Evolutionary conservation across 768 basidiomycete genomes (phyloP).

Genomic region (Amanita subjunquillea): DNA sequence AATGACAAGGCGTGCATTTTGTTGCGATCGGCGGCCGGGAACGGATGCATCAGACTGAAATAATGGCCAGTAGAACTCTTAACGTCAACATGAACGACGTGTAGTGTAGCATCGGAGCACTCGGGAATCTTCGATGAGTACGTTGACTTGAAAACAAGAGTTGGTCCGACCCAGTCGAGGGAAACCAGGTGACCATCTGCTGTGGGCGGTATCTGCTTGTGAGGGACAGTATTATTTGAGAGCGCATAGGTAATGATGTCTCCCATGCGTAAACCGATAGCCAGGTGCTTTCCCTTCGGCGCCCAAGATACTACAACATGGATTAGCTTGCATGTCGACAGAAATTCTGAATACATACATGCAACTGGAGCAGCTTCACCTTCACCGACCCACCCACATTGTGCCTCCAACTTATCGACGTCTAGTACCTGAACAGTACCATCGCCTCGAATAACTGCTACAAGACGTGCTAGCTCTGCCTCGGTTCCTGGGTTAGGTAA

Average conservation of each 20-base stretch:
- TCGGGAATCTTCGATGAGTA: slow-evolving; percentile 31
- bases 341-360: slow-evolving; percentile 29
- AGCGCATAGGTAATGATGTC: slow-evolving; percentile 62
- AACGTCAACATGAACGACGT: slow-evolving; percentile 33
- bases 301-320: slow-evolving; percentile 65
- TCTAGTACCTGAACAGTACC: slow-evolving; percentile 44
- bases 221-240: slow-evolving; percentile 38
- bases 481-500: slow-evolving; percentile 54
- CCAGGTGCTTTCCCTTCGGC: slow-evolving; percentile 78
- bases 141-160: slow-evolving; percentile 56
- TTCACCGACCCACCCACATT: slow-evolving; percentile 45
- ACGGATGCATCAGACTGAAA: slow-evolving; percentile 30
- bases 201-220: slow-evolving; percentile 55
- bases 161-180: slow-evolving; percentile 57
- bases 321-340: slow-evolving; percentile 1
- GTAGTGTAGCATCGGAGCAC: slow-evolving; percentile 25
- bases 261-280: slow-evolving; percentile 60
- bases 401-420: slow-evolving; percentile 42
- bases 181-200: slow-evolving; percentile 38
- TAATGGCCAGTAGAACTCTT: slow-evolving; percentile 30
- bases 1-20: slow-evolving; percentile 19
- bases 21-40: slow-evolving; percentile 15
- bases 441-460: slow-evolving; percentile 44
- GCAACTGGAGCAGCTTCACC: slow-evolving; percentile 43
- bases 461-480: slow-evolving; percentile 37